A percentile compares a stretch with the other conserved stretches of the same genome.
These are phyloP conservation scores for Cladobotryum protrusum DNA, from an alignment of 2,329 filamentous ascomycete species.

Conservation along the genomic window DNA sequence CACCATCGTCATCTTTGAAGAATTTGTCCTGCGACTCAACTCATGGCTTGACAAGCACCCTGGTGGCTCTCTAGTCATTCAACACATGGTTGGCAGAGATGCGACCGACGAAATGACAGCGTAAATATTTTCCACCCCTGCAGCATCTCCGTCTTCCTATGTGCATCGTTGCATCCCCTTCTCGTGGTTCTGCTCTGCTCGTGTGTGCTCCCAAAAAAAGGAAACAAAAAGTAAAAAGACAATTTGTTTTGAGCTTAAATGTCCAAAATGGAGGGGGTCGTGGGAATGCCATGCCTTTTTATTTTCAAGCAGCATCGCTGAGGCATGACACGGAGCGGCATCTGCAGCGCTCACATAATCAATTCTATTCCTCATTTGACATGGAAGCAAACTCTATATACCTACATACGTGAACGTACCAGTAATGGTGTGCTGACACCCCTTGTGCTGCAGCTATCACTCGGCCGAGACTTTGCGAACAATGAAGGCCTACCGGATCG, in stretches of 20 bases:
- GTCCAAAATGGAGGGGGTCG: too few relatives aligned
- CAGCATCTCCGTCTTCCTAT: not conserved
- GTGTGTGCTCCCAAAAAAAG: not conserved
- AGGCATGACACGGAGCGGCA: slow-evolving; percentile 1
- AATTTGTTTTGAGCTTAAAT: slow-evolving; percentile 12
- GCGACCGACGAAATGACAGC: slow-evolving; percentile 90
- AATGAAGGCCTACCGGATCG: slow-evolving; percentile 57
- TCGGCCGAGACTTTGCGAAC: slow-evolving; percentile 44
- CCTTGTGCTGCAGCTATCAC: slow-evolving; percentile 46
- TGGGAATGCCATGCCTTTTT: not conserved
- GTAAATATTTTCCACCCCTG: slow-evolving; percentile 41
- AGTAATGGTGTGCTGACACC: slow-evolving; percentile 13
- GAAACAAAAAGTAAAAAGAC: slow-evolving; percentile 1
- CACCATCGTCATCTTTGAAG: slow-evolving; percentile 73
- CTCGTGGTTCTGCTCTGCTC: not conserved
- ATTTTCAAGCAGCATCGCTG: not conserved
- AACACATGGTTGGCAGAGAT: slow-evolving; percentile 90
- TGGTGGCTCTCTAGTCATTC: slow-evolving; percentile 83
- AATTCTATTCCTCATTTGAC: not conserved
- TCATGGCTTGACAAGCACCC: slow-evolving; percentile 86
- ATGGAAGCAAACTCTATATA: too few relatives aligned
- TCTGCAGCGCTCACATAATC: not conserved
- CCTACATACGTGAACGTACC: not conserved
- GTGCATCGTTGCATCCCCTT: not conserved
- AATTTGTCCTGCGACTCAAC: slow-evolving; percentile 79